A percentile compares a stretch with the other conserved stretches of the same genome.
phyloP scores from a whole-genome alignment of 2,329 filamentous ascomycete genomes.

The Paecilomyces fulvus region DNA sequence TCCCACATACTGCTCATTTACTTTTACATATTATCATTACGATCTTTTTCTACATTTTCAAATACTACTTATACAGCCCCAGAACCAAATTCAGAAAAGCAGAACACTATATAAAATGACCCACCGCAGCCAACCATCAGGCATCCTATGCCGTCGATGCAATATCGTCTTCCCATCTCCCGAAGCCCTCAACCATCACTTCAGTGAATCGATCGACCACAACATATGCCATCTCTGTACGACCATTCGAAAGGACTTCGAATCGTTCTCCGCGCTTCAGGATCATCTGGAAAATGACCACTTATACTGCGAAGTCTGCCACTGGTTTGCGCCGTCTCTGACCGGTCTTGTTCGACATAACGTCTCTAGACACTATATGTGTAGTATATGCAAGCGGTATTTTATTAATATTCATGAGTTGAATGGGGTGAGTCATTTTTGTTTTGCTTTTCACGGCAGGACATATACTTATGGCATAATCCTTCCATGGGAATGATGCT shows the following conservation, averaged over 20 bases:
- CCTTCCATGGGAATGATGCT: too few species aligned
- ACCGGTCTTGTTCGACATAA: conserved; percentile 11
- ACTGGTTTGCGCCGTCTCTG: conserved; percentile 12
- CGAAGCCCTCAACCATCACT: background rate
- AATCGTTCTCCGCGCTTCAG: conserved; percentile 9
- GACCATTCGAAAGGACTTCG: conserved; percentile 6
- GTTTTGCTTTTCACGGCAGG: background rate
- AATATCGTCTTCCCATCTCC: background rate
- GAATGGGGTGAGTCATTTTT: conserved; percentile 7
- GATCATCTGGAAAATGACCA: conserved; percentile 10
- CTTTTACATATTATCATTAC: background rate
- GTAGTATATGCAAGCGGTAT: conserved; percentile 10
- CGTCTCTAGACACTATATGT: conserved; percentile 10
- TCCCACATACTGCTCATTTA: background rate
- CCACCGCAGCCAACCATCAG: background rate
- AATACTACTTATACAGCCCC: background rate
- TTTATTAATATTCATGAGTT: conserved; percentile 12
- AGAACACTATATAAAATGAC: background rate
- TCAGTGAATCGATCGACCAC: conserved; percentile 2
- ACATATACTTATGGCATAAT: background rate
- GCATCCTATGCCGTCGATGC: conserved; percentile 1
- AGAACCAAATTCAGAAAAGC: background rate
- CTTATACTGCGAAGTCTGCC: conserved; percentile 13
- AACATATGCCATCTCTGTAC: conserved; percentile 2
- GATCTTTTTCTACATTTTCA: background rate